These are phyloP conservation scores for Psilocybe subaeruginosa DNA, from an alignment of 768 basidiomycete genomes.

Conservation along the genomic window DNA sequence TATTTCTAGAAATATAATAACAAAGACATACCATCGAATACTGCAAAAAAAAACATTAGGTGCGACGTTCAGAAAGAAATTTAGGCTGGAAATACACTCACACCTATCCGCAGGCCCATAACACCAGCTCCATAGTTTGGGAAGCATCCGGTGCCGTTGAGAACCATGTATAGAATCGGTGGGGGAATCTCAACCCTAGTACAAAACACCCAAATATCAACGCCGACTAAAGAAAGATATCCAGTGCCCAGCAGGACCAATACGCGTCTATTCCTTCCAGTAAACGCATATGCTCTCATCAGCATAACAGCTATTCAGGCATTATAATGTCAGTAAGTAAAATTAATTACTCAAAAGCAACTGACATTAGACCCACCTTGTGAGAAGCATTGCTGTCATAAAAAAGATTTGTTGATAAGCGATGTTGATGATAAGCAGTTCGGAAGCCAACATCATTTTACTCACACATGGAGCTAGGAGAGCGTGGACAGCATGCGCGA, in stretches of 20 bases:
- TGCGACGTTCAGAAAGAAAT: slow-evolving; percentile 5
- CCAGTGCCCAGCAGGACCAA: slow-evolving; percentile 29
- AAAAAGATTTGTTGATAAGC: not conserved
- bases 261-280: slow-evolving; percentile 33
- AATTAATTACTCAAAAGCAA: no score
- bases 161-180: slow-evolving; percentile 19
- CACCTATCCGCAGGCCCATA: slow-evolving; percentile 33
- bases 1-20: not conserved
- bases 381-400: slow-evolving; percentile 39
- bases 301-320: slow-evolving; percentile 38
- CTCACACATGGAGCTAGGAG: slow-evolving; percentile 35
- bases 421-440: not conserved
- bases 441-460: not conserved
- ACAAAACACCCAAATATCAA: slow-evolving; percentile 40
- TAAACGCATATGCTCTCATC: slow-evolving; percentile 46
- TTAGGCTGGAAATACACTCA: slow-evolving; percentile 22
- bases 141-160: slow-evolving; percentile 37
- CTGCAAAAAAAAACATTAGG: slow-evolving; percentile 1
- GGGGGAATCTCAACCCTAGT: slow-evolving; percentile 24
- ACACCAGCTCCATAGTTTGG: slow-evolving; percentile 33
- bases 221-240: slow-evolving; percentile 31
- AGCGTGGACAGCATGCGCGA: slow-evolving; percentile 31
- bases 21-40: slow-evolving; percentile 22
- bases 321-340: not conserved
- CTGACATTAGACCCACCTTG: slow-evolving; percentile 29